Evolutionary conservation across 345 rosid species (phyloP), one percentile per base, ranked within the genome.

Genomic region (Dipteronia sinensis): DNA sequence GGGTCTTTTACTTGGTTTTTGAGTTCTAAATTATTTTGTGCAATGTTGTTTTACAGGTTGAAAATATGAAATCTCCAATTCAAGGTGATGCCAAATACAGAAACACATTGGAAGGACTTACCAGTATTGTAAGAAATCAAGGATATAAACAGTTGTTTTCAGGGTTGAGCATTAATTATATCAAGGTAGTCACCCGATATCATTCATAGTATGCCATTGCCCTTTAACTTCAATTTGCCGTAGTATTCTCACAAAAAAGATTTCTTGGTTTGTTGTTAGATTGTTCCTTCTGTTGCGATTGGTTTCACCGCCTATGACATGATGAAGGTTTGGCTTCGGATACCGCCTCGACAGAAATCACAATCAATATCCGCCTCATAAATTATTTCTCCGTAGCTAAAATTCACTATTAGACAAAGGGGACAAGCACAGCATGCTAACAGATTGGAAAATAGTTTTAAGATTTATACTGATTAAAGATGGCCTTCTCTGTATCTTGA

Each of bases 121-220:
- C 83, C 56, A 82, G 88, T 23, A 92, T 94, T 51, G 86, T 81
- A 71, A 84, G 87, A 69, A 92, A 81, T 75, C 99, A 96, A 81
- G 99, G 99, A 46, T 96, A 96, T 96, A 89, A 82, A 76, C 99
- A 96, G 87, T 77, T 96, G 79, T 96, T 96, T 87, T 97, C 99
- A 10, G 99, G 99, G 67, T 81, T 96, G 72, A 96, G 98, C 89
- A 92, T 92, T 77, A 96, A 96, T 82, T 96, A 96, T 82, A 88
- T 91, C 23, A 96, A 96, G 97, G 99, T 92, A 84, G 63, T 59
- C 49, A 16, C 15, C 7, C 1, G 4, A 7, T 62, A 3, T 20
- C 31, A 31, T 44, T 62, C 25, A 10, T 7, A 4, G 17, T 51
- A 51, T 51, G 56, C 58, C 58, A 66, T 44, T 68, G 53, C 7